These are phyloP conservation scores for Metschnikowia santaceciliae DNA, from an alignment of 805 yeast genomes.

Conservation along the genomic window DNA sequence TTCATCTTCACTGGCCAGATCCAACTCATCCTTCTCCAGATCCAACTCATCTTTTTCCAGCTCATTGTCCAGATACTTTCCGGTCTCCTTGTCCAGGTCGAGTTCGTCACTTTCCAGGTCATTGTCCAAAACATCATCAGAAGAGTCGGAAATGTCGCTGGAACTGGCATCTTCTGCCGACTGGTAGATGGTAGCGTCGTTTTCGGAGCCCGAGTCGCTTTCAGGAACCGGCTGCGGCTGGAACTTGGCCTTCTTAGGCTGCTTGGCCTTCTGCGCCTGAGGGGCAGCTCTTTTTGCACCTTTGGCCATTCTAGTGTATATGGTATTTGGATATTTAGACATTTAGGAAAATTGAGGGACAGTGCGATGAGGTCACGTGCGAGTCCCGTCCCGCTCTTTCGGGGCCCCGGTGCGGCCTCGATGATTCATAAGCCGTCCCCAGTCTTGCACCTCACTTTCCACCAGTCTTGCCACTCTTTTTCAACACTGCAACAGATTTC, in stretches of 20 bases:
- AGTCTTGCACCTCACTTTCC: neutral
- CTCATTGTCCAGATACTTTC: conserved; percentile 12
- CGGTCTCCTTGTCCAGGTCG: conserved; percentile 19
- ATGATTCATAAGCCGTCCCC: neutral
- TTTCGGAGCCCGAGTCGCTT: conserved; percentile 17
- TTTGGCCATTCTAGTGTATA: conserved; percentile 17
- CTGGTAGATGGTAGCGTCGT: conserved; percentile 23
- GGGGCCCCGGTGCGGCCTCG: neutral
- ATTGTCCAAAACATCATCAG: conserved; percentile 2
- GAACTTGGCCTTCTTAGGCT: conserved; percentile 22
- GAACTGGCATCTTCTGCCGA: conserved; percentile 20
- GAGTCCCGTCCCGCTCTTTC: neutral
- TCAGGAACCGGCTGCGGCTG: conserved; percentile 23
- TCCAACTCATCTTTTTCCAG: conserved; percentile 14
- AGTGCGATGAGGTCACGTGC: conserved; percentile 21
- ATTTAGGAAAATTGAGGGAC: neutral
- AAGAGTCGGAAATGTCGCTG: conserved; percentile 15
- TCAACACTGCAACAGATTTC: too few species aligned
- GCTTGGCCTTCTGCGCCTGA: conserved; percentile 12
- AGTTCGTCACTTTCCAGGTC: conserved; percentile 23
- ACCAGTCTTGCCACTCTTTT: neutral
- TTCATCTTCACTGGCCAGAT: conserved; percentile 17
- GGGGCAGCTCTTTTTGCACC: conserved; percentile 31
- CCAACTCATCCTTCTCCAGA: conserved; percentile 7
- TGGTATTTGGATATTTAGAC: neutral